phyloP scores from a whole-genome alignment of 805 yeast species.

The Candida nemodendra region DNA sequence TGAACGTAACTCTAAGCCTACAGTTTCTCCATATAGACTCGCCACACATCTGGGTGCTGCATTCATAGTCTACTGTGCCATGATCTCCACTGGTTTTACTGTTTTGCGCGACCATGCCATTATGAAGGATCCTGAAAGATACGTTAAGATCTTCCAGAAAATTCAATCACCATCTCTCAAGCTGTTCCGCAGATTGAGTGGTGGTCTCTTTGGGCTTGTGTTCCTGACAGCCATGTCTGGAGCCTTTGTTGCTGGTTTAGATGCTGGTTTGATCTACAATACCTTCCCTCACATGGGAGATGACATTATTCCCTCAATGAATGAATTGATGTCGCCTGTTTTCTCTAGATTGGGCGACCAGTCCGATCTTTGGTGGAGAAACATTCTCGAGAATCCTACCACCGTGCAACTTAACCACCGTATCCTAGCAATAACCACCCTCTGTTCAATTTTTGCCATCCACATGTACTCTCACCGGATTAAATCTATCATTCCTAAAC shows the following conservation, averaged over 20 bases:
- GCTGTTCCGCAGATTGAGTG: constrained; percentile 54
- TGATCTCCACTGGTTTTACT: constrained; percentile 87
- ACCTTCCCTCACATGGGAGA: constrained; percentile 98
- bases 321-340: constrained; percentile 74
- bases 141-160: constrained; percentile 51
- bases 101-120: constrained; percentile 73
- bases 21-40: constrained; percentile 92
- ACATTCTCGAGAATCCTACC: constrained; percentile 89
- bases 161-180: constrained; percentile 61
- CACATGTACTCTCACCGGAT: constrained; percentile 65
- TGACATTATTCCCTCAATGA: constrained; percentile 65
- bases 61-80: constrained; percentile 79
- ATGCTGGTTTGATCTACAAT: constrained; percentile 95
- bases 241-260: constrained; percentile 96
- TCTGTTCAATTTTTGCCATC: constrained; percentile 63
- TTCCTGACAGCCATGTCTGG: constrained; percentile 95
- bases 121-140: constrained; percentile 60
- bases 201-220: constrained; percentile 62
- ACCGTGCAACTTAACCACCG: constrained; percentile 94
- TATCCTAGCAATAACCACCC: constrained; percentile 77
- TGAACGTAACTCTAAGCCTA: constrained; percentile 88
- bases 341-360: constrained; percentile 66
- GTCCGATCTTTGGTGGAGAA: constrained; percentile 86
- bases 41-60: constrained; percentile 96
- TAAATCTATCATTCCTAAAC: constrained; percentile 54